A percentile compares a stretch with the other conserved stretches of the same genome.
Evolutionary conservation across 2,329 filamentous ascomycete species (phyloP).

Genomic region (Arthrobotrys sinensis): DNA sequence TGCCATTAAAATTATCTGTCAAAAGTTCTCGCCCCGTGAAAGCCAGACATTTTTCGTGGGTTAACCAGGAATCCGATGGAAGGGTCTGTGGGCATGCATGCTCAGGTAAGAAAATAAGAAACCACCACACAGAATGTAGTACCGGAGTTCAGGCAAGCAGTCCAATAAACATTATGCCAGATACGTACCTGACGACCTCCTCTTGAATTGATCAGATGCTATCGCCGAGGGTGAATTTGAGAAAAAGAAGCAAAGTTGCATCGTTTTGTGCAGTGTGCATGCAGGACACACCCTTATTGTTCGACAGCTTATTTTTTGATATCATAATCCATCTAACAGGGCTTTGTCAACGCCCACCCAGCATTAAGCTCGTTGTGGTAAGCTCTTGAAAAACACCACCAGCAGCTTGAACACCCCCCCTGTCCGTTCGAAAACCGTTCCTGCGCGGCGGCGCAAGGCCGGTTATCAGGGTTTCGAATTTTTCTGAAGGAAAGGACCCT

Average conservation of each 20-base stretch:
- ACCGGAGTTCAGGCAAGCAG: conserved; percentile 38
- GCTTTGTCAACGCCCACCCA: conserved; percentile 59
- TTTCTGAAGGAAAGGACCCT: conserved; percentile 44
- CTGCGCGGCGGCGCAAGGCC: conserved; percentile 60
- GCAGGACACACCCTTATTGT: conserved; percentile 59
- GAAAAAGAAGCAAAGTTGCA: conserved; percentile 61
- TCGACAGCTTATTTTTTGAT: conserved; percentile 61
- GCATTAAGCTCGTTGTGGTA: conserved; percentile 61
- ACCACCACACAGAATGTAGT: conserved; percentile 11
- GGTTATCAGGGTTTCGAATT: conserved; percentile 60
- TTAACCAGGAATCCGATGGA: conserved; percentile 31
- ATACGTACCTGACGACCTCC: conserved; percentile 37
- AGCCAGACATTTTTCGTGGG: conserved; percentile 15
- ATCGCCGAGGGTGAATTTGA: conserved; percentile 42
- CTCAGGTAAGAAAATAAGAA: conserved; percentile 59
- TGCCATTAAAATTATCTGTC: conserved; percentile 26
- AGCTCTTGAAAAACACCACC: conserved; percentile 54
- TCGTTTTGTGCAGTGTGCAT: conserved; percentile 50
- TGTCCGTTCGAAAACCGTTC: conserved; percentile 54
- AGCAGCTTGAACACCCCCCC: conserved; percentile 28
- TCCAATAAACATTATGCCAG: conserved; percentile 46
- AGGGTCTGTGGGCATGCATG: conserved; percentile 60
- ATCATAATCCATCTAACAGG: conserved; percentile 59
- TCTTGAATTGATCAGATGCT: conserved; percentile 35
- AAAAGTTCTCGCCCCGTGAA: conserved; percentile 33